Conservation (phyloP, 305 asterid genomes). For the Ilex paraguariensis region DNA sequence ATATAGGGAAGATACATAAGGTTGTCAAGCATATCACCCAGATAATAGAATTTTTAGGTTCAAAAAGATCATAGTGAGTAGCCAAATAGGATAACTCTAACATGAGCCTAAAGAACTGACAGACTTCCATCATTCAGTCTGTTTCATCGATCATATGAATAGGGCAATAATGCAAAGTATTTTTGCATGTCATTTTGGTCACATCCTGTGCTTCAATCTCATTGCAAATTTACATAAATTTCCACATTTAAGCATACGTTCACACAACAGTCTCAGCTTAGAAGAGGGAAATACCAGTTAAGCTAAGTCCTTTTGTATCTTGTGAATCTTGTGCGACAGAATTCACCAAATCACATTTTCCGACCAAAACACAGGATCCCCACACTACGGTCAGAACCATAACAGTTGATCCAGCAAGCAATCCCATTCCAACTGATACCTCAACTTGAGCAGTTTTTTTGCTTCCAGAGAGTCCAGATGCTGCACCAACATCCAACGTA, state of each 20-base stretch:
- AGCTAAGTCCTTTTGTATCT: conserved; percentile 66
- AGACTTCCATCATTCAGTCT: too few species aligned
- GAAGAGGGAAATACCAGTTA: conserved; percentile 45
- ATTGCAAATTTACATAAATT: too few species aligned
- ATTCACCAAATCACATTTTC: conserved; percentile 70
- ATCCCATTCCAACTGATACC: conserved; percentile 25
- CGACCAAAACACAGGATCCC: conserved; percentile 48
- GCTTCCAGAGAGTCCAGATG: conserved; percentile 16
- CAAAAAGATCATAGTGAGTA: too few species aligned
- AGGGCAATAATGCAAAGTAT: too few species aligned
- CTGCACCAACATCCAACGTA: not conserved
- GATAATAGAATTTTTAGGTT: too few species aligned
- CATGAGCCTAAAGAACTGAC: too few species aligned
- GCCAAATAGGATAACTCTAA: too few species aligned
- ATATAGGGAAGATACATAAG: not conserved
- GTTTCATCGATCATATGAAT: too few species aligned
- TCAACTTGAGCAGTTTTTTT: conserved; percentile 14
- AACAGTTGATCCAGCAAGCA: conserved; percentile 22
- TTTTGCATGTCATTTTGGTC: too few species aligned
- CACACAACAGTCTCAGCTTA: not conserved
- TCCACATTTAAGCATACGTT: too few species aligned
- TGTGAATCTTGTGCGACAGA: conserved; percentile 48
- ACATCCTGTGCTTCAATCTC: too few species aligned
- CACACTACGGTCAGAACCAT: conserved; percentile 17
- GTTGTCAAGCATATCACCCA: too few species aligned